phyloP scores from a whole-genome alignment of 345 rosid genomes.

The Eucalyptus paniculata region DNA sequence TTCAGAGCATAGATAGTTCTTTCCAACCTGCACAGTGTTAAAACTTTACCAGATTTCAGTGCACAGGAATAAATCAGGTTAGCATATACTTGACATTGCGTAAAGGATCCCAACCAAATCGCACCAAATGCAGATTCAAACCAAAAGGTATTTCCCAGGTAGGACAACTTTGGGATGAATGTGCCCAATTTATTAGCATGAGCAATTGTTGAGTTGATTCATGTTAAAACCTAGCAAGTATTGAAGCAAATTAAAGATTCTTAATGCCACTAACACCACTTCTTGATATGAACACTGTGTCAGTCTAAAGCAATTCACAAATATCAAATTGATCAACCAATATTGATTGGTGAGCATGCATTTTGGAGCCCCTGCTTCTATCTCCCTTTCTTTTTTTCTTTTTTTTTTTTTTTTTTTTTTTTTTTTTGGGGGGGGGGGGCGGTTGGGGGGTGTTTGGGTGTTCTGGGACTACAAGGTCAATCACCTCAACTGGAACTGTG shows the following conservation, averaged over 20 bases:
- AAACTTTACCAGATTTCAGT: constrained; percentile 55
- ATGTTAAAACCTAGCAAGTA: background rate
- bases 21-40: constrained; percentile 80
- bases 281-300: background rate
- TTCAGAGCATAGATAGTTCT: constrained; percentile 74
- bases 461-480: background rate
- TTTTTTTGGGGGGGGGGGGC: no score
- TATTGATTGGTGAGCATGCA: background rate
- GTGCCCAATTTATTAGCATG: background rate
- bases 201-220: background rate
- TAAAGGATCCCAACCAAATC: background rate
- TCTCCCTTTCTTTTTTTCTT: background rate
- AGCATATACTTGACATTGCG: background rate
- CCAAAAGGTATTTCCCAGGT: background rate
- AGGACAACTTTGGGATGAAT: background rate
- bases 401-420: no score
- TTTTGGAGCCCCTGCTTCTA: background rate
- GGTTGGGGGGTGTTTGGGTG: background rate
- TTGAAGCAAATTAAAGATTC: background rate
- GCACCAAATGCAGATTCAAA: background rate
- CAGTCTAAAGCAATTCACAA: background rate
- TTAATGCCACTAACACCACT: background rate
- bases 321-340: background rate
- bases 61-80: background rate
- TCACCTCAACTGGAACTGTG: constrained; percentile 97